Evolutionary conservation across 768 basidiomycete species (phyloP).

Genomic region (Cystofilobasidium capitatum): DNA sequence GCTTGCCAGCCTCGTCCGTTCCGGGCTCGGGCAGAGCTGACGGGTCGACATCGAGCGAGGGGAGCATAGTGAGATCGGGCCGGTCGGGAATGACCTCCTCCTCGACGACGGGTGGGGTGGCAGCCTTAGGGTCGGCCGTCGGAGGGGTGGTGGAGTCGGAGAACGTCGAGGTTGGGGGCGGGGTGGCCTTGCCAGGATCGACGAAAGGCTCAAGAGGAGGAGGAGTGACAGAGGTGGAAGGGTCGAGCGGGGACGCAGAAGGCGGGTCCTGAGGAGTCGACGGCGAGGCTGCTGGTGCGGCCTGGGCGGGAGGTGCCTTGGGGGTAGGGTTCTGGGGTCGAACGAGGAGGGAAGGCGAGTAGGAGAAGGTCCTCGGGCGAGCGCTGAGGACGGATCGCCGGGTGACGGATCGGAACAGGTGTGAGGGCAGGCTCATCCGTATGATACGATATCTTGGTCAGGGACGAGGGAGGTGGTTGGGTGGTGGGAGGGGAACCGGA

Average conservation of each 20-base stretch:
- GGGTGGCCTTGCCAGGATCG: not conserved
- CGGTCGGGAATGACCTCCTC: constrained; percentile 14
- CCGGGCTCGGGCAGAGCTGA: constrained; percentile 29
- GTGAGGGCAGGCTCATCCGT: constrained; percentile 1
- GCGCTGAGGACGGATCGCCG: not conserved
- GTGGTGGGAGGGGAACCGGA: too few species aligned
- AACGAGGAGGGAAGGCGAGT: constrained; percentile 3
- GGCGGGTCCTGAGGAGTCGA: not conserved
- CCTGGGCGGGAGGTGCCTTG: not conserved
- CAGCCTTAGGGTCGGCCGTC: not conserved
- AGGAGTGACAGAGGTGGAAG: not conserved
- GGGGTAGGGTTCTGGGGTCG: constrained; percentile 5
- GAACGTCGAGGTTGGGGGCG: constrained; percentile 8
- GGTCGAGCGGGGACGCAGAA: not conserved
- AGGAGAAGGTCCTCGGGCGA: not conserved
- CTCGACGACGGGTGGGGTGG: not conserved
- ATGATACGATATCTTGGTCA: too few species aligned
- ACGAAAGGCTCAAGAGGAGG: not conserved
- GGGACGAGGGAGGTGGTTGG: too few species aligned
- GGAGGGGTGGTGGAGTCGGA: constrained; percentile 11
- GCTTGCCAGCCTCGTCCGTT: constrained; percentile 19
- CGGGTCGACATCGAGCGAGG: constrained; percentile 39
- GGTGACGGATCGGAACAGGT: not conserved
- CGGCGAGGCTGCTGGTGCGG: not conserved
- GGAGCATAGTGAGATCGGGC: constrained; percentile 33